phyloP scores from a whole-genome alignment of 352 stramenopile genomes.

The Globisporangium megalacanthum region DNA sequence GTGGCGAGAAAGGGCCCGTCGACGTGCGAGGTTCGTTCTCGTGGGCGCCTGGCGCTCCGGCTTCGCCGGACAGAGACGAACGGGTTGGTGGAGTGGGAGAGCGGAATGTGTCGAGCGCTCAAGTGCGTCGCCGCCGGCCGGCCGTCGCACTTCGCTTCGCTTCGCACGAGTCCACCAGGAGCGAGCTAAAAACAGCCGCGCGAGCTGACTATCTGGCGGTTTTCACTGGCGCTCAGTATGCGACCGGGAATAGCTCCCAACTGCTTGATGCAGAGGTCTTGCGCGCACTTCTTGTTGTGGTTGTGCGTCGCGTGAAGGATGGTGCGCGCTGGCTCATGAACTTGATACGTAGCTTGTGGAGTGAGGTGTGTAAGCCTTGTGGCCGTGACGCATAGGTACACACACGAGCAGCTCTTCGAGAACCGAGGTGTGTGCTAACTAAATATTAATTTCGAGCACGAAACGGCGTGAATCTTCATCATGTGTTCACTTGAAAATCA shows the following conservation, averaged over 20 bases:
- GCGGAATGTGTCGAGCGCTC: neutral
- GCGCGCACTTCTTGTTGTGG: neutral
- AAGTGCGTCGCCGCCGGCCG: neutral
- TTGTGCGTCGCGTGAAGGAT: too few species aligned
- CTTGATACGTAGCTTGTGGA: too few species aligned
- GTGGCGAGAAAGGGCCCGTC: slow-evolving; percentile 1
- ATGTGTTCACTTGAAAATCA: neutral
- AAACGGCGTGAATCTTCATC: neutral
- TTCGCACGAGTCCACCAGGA: neutral
- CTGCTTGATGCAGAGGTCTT: too few species aligned
- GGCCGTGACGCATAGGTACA: too few species aligned
- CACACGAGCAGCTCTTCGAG: too few species aligned
- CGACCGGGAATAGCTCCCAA: neutral
- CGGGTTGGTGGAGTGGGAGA: too few species aligned
- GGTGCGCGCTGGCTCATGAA: too few species aligned
- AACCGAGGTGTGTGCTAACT: too few species aligned
- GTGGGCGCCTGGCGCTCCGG: neutral
- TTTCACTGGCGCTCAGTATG: slow-evolving; percentile 5
- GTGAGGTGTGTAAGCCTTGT: too few species aligned
- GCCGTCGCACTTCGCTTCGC: too few species aligned
- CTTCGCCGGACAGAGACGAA: neutral
- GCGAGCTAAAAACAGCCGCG: neutral
- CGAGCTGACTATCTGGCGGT: neutral
- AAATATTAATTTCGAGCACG: neutral
- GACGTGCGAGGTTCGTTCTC: neutral